phyloP scores from a whole-genome alignment of 148 eudicot genomes.

The Polygonum aviculare region DNA sequence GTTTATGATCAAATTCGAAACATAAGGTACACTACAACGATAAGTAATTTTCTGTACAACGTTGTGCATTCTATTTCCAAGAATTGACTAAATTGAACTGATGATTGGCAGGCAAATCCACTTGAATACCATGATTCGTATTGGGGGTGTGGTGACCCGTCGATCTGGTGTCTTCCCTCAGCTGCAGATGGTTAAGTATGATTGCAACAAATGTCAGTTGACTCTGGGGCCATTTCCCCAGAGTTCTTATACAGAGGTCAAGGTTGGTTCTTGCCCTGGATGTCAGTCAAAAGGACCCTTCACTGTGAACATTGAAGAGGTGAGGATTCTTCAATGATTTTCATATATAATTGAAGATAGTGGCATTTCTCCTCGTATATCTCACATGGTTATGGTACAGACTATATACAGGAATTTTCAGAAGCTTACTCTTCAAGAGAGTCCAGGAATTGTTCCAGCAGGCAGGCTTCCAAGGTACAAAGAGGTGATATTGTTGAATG shows the following conservation, averaged over 20 bases:
- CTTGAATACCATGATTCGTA: slow-evolving; percentile 93
- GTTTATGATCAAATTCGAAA: slow-evolving; percentile 94
- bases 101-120: slow-evolving; percentile 67
- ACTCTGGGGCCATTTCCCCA: slow-evolving; percentile 88
- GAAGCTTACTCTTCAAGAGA: slow-evolving; percentile 94
- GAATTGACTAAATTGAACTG: slow-evolving; percentile 5
- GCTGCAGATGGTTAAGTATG: slow-evolving; percentile 92
- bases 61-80: background rate
- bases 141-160: slow-evolving; percentile 95
- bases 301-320: slow-evolving; percentile 91
- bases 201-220: slow-evolving; percentile 88
- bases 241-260: slow-evolving; percentile 87
- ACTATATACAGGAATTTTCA: slow-evolving; percentile 91
- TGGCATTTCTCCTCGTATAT: background rate
- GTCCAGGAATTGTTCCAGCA: slow-evolving; percentile 96
- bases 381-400: slow-evolving; percentile 31
- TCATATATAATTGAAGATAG: background rate
- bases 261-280: slow-evolving; percentile 98
- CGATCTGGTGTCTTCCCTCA: slow-evolving; percentile 97
- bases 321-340: slow-evolving; percentile 14
- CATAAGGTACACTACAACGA: slow-evolving; percentile 46
- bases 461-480: slow-evolving; percentile 96
- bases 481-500: slow-evolving; percentile 92
- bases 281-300: slow-evolving; percentile 97
- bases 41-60: background rate